Percentiles rank a stretch among this genome's conserved stretches.
phyloP scores from a whole-genome alignment of 768 basidiomycete genomes.

The Rhizopogon rudus region DNA sequence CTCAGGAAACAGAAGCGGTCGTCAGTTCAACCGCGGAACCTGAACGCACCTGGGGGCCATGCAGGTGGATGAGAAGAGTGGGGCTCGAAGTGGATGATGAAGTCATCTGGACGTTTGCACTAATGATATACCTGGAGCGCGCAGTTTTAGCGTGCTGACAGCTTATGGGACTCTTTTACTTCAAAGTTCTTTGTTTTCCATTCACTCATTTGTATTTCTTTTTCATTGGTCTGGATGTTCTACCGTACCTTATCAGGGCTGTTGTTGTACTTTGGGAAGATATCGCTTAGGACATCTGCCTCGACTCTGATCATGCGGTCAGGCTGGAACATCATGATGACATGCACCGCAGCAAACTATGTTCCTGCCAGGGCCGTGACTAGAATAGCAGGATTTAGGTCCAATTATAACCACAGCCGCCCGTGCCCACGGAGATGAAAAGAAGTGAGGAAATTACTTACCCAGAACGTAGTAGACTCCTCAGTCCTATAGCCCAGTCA shows the following conservation, averaged over 20 bases:
- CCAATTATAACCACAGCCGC: too few species aligned
- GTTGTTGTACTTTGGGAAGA: not conserved
- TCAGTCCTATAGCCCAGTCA: too few species aligned
- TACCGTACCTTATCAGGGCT: not conserved
- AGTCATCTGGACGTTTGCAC: not conserved
- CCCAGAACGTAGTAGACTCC: too few species aligned
- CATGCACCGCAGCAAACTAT: not conserved
- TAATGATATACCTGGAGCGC: slow-evolving; percentile 2
- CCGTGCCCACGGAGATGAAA: too few species aligned
- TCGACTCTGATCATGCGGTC: too few species aligned
- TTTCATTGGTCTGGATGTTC: not conserved
- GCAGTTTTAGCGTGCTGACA: not conserved
- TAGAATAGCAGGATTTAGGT: too few species aligned
- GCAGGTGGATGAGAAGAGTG: not conserved
- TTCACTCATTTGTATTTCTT: not conserved
- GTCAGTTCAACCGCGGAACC: slow-evolving; percentile 31
- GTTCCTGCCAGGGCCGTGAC: too few species aligned
- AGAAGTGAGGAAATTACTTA: too few species aligned
- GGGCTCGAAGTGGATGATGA: not conserved
- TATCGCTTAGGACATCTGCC: not conserved
- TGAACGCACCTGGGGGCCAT: not conserved
- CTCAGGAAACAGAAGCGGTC: slow-evolving; percentile 50
- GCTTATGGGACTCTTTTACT: not conserved
- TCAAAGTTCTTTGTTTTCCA: not conserved
- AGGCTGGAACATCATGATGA: too few species aligned